Base-by-base conservation (phyloP, 2,329 filamentous ascomycete genomes). In the Zymoseptoria crescenta region DNA sequence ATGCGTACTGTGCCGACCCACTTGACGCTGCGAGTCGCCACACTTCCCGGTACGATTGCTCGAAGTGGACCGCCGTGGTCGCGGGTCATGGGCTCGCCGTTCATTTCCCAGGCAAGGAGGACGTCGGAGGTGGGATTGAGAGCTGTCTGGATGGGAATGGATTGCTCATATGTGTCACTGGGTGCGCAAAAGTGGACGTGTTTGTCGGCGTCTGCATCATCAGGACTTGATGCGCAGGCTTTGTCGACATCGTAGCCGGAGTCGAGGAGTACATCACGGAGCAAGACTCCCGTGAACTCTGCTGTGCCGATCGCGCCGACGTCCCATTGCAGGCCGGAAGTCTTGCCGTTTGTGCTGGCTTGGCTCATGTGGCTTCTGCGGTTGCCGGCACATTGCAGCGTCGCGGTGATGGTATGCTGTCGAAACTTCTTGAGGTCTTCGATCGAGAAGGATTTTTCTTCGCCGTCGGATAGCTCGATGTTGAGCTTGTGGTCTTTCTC, bases 31-130 rank as follows among this genome's bases (percentile, higher is more conserved):
- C 83, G 72, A 0, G 85, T 86, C 0, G 86, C 86, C 59, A 88
- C 87, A 63, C 87, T 87, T 9, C 72, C 72, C 4, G 85, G 77
- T 0, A 87, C 85, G 0, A 88, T 78, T 0, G 80, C 76, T 4
- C 86, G 79, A 0, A 89, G 73, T 0, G 86, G 86, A 24, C 77
- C 85, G 0, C 86, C 86, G 60, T 89, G 87, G 59, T 88, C 87
- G 9, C 76, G 78, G 0, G 86, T 86, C 0, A 89, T 74, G 0
- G 78, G 77, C 61, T 86, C 75, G 4, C 82, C 85, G 63, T 89
- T 89, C 86, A 89, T 89, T 66, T 87, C 83, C 84, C 85, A 89
- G 0, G 82, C 83, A 0, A 89, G 76, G 54, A 89, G 75, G 0
- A 89, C 86, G 28, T 13, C 84, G 78, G 59, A 80, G 80, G 67